A percentile compares a stretch with the other conserved stretches of the same genome.
Conservation (phyloP, 2,329 filamentous ascomycete species). For the Pyrenophora graminea region DNA sequence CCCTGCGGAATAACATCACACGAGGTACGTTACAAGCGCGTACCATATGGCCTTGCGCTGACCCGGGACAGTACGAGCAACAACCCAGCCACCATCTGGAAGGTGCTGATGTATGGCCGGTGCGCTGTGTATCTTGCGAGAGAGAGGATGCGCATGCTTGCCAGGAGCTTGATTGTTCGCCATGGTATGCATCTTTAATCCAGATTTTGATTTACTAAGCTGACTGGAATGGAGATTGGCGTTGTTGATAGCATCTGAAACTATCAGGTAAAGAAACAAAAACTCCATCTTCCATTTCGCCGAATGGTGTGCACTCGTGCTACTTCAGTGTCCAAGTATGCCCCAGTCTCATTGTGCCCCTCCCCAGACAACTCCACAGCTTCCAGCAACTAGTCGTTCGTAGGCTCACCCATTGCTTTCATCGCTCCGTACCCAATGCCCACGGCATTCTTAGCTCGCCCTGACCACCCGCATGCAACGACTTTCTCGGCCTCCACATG, state of each 20-base stretch:
- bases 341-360: neutral
- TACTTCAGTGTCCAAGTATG: too few species aligned
- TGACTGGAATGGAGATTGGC: too few species aligned
- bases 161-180: too few species aligned
- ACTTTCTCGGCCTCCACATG: constrained; percentile 42
- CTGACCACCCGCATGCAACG: constrained; percentile 17
- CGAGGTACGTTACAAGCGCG: neutral
- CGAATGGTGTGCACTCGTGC: too few species aligned
- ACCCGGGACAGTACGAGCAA: neutral
- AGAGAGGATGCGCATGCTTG: too few species aligned
- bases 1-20: neutral
- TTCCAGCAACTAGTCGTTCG: neutral
- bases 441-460: constrained; percentile 30
- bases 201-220: too few species aligned
- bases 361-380: neutral
- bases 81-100: neutral
- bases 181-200: too few species aligned
- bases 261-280: too few species aligned
- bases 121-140: too few species aligned
- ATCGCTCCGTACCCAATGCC: constrained; percentile 10
- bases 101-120: too few species aligned
- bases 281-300: too few species aligned
- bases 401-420: neutral
- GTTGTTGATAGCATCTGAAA: too few species aligned
- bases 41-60: neutral